phyloP scores from a whole-genome alignment of 1,284 basidiomycete genomes.

The Hypsizygus ulmarius region DNA sequence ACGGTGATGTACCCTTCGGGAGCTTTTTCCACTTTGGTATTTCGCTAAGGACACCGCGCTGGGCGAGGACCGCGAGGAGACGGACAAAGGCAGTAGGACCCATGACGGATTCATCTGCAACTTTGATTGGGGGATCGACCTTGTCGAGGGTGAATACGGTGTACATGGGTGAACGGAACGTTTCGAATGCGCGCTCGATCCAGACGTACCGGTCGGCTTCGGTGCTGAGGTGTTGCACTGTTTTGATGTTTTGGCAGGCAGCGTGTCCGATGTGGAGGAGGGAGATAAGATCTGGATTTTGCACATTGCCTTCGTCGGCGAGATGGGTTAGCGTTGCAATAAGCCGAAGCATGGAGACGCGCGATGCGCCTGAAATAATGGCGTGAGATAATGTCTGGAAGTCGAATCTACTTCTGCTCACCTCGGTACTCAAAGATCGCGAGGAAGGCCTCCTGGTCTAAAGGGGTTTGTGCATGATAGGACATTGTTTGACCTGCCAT shows the following conservation, averaged over 20 bases:
- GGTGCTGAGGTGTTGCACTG: background rate
- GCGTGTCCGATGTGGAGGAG: slow-evolving; percentile 25
- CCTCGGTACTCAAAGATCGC: slow-evolving; percentile 23
- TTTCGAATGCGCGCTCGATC: slow-evolving; percentile 17
- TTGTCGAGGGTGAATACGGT: slow-evolving; percentile 13
- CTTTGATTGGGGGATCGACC: slow-evolving; percentile 18
- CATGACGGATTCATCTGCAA: slow-evolving; percentile 21
- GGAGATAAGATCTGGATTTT: slow-evolving; percentile 23
- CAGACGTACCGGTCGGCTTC: slow-evolving; percentile 11
- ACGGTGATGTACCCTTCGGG: slow-evolving; percentile 19
- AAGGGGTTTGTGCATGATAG: slow-evolving; percentile 15
- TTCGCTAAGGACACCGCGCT: slow-evolving; percentile 20
- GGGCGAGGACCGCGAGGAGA: slow-evolving; percentile 23
- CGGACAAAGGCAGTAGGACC: slow-evolving; percentile 25
- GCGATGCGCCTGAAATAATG: slow-evolving; percentile 15
- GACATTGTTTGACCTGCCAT: slow-evolving; percentile 13
- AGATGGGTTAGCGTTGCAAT: slow-evolving; percentile 22
- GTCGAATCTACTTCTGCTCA: background rate
- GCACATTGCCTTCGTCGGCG: slow-evolving; percentile 16
- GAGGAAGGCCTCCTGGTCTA: slow-evolving; percentile 13
- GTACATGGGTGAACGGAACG: slow-evolving; percentile 22
- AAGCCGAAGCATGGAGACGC: slow-evolving; percentile 22
- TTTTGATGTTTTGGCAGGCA: slow-evolving; percentile 18
- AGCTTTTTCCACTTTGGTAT: slow-evolving; percentile 20
- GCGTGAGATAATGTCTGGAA: background rate